Evolutionary conservation across 768 basidiomycete genomes (phyloP).

Genomic region (Serendipita indica): DNA sequence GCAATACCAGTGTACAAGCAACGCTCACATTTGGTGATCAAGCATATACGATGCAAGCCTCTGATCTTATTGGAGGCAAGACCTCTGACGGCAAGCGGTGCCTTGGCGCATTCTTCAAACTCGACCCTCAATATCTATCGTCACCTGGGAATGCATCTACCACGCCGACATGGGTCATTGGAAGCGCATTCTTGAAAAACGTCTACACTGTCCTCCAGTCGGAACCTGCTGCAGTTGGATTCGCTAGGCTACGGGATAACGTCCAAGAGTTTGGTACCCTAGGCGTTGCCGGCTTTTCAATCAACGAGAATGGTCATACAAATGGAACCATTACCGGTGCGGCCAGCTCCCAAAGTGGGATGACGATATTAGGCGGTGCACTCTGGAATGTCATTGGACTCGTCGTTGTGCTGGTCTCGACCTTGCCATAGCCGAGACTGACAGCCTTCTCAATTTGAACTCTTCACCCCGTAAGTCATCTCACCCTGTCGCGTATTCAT

Average conservation of each 20-base stretch:
- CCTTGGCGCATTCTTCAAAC: slow-evolving; percentile 11
- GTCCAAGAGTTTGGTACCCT: too few relatives aligned
- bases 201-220: slow-evolving; percentile 14
- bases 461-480: too few relatives aligned
- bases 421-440: too few relatives aligned
- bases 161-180: slow-evolving; percentile 12
- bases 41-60: slow-evolving; percentile 11
- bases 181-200: slow-evolving; percentile 15
- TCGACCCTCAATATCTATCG: too few relatives aligned
- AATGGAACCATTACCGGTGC: too few relatives aligned
- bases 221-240: neutral
- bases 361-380: neutral
- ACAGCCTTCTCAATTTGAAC: too few relatives aligned
- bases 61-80: slow-evolving; percentile 5
- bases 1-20: slow-evolving; percentile 7
- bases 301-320: too few relatives aligned
- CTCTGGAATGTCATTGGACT: too few relatives aligned
- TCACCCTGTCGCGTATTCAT: too few relatives aligned
- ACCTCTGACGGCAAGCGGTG: neutral
- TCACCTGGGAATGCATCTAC: neutral
- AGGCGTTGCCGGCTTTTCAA: too few relatives aligned
- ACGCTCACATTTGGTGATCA: slow-evolving; percentile 11
- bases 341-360: neutral
- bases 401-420: too few relatives aligned
- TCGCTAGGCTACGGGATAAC: too few relatives aligned